Evolutionary conservation across 768 basidiomycete species (phyloP).

Genomic region (Tricholoma saponaceum): DNA sequence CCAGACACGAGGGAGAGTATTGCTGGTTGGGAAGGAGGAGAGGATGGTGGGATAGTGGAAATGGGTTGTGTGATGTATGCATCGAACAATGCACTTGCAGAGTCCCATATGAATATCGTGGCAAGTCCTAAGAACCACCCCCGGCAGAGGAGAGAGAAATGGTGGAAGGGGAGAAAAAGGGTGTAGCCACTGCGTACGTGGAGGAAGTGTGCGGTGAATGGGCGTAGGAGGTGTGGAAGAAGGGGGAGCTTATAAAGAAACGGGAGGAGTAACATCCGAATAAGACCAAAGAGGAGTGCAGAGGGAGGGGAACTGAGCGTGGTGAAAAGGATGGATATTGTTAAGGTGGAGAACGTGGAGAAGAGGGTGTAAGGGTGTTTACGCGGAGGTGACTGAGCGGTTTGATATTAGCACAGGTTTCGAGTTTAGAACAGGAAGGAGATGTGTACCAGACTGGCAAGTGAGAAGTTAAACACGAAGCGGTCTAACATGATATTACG

Average conservation of each 20-base stretch:
- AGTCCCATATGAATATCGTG: slow-evolving; percentile 61
- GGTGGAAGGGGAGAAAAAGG: slow-evolving; percentile 41
- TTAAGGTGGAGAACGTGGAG: slow-evolving; percentile 23
- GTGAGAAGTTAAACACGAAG: slow-evolving; percentile 33
- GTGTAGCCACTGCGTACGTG: slow-evolving; percentile 45
- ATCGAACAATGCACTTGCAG: slow-evolving; percentile 57
- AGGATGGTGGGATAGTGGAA: slow-evolving; percentile 26
- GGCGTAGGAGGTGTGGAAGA: slow-evolving; percentile 45
- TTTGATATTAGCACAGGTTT: slow-evolving; percentile 12
- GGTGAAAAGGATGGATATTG: slow-evolving; percentile 39
- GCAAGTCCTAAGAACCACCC: slow-evolving; percentile 48
- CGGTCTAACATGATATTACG: slow-evolving; percentile 64
- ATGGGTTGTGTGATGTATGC: slow-evolving; percentile 44
- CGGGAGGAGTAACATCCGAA: slow-evolving; percentile 43
- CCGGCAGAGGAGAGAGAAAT: slow-evolving; percentile 41
- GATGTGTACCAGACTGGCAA: slow-evolving; percentile 26
- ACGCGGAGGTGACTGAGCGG: not conserved
- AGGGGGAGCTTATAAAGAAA: slow-evolving; percentile 53
- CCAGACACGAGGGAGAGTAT: slow-evolving; percentile 65
- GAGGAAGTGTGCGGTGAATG: slow-evolving; percentile 62
- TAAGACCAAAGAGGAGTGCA: slow-evolving; percentile 40
- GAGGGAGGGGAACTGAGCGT: slow-evolving; percentile 34
- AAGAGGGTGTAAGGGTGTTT: slow-evolving; percentile 9
- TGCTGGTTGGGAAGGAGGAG: slow-evolving; percentile 29
- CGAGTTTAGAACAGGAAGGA: not conserved